Percentiles rank a stretch among this genome's conserved stretches.
phyloP scores from a whole-genome alignment of 2,329 filamentous ascomycete genomes.

The Xylariales sp. region DNA sequence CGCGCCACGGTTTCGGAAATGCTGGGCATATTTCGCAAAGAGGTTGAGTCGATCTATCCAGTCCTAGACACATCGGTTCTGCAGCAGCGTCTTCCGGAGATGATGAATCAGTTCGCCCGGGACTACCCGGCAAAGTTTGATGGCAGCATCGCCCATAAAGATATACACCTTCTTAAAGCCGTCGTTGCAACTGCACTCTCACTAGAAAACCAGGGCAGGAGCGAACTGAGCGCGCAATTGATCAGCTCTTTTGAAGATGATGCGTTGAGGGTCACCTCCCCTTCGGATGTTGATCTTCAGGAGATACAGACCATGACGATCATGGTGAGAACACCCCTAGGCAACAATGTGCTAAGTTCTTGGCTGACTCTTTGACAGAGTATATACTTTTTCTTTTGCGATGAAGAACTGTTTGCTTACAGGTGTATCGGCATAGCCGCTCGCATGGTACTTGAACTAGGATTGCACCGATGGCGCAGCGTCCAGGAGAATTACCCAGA shows the following conservation, averaged over 20 bases:
- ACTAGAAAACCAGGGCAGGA: constrained; percentile 4
- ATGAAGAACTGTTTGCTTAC: constrained; percentile 5
- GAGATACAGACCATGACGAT: constrained; percentile 3
- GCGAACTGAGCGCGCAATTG: not conserved
- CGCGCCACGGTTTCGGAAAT: not conserved
- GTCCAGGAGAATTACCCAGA: constrained; percentile 28
- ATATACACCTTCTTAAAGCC: constrained; percentile 4
- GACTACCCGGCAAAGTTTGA: not conserved
- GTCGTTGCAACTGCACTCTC: constrained; percentile 3
- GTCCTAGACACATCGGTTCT: constrained; percentile 1
- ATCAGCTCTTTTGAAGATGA: constrained; percentile 4
- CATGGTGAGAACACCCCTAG: not conserved
- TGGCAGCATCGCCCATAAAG: constrained; percentile 1
- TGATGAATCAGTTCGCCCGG: constrained; percentile 1
- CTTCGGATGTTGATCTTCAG: constrained; percentile 2
- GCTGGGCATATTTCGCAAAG: constrained; percentile 1
- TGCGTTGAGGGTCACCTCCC: not conserved
- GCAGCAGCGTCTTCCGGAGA: not conserved
- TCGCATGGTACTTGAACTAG: constrained; percentile 5
- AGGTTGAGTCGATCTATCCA: constrained; percentile 3
- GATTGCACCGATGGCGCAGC: constrained; percentile 4
- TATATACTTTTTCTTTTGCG: constrained; percentile 4
- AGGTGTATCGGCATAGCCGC: constrained; percentile 3
- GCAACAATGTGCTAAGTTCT: too few species aligned
- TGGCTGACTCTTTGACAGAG: not conserved